Evolutionary conservation across 116 monocot species (phyloP), one percentile per base, ranked within the genome.

Genomic region (Posidonia oceanica): DNA sequence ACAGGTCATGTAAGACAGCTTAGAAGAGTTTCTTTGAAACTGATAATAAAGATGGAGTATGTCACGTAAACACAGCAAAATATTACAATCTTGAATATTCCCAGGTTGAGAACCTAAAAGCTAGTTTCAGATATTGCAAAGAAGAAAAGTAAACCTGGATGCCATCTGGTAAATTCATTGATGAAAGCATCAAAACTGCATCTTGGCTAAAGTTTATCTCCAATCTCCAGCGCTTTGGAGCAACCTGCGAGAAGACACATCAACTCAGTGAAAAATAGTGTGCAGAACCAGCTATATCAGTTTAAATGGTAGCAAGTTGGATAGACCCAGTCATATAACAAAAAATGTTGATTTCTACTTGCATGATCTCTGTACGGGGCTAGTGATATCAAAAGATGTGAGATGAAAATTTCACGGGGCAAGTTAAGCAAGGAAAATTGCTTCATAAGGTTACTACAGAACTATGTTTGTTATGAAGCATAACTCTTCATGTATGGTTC

Each of bases 131-230:
- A 20, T 5, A 1, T 36, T 38, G 37, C 51, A 52, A 36, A 39
- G 48, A 69, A 57, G 16, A 59, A 67, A 62, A 40, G 36, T 23
- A 61, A 71, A 93, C 98, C 98, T 98, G 98, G 59, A 93, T 92
- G 38, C 98, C 98, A 81, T 98, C 98, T 65, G 98, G 98, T 14
- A 87, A 76, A 72, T 85, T 92, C 92, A 98, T 98, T 39, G 98
- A 92, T 38, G 93, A 93, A 77, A 98, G 93, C 93, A 98, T 89
- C 71, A 98, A 81, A 17, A 98, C 87, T 58, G 98, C 98, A 86
- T 92, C 83, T 70, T 98, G 98, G 69, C 82, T 82, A 65, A 82
- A 98, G 82, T 92, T 98, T 69, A 92, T 98, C 80, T 98, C 98
- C 72, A 98, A 70, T 64, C 77, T 89, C 98, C 98, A 98, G 38